These are phyloP conservation scores for Dispira simplex DNA, from an alignment of 192 early-diverging fungal genomes.

Conservation along the genomic window DNA sequence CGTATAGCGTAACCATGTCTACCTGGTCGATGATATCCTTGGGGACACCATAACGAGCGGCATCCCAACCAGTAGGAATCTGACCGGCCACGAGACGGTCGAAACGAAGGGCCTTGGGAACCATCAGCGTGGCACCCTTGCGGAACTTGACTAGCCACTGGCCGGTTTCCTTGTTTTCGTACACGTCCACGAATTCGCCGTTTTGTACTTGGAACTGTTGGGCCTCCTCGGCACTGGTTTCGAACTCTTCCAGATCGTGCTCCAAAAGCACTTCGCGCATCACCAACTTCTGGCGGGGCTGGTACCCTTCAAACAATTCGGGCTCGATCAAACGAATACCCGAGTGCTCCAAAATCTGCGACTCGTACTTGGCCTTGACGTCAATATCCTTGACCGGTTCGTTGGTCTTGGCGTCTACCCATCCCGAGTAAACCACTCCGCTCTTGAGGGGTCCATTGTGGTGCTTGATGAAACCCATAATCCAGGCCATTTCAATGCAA, in stretches of 20 bases:
- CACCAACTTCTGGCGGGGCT: constrained; percentile 71
- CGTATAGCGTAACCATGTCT: constrained; percentile 80
- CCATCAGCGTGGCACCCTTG: constrained; percentile 75
- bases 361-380: constrained; percentile 81
- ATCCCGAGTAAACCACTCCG: constrained; percentile 66
- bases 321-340: constrained; percentile 88
- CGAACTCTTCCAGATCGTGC: constrained; percentile 75
- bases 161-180: constrained; percentile 35
- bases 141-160: constrained; percentile 64
- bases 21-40: constrained; percentile 82
- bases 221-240: constrained; percentile 76
- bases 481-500: constrained; percentile 95
- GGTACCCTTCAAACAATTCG: constrained; percentile 66
- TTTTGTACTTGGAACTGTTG: constrained; percentile 67
- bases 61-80: constrained; percentile 90
- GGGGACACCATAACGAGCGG: constrained; percentile 83
- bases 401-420: constrained; percentile 75
- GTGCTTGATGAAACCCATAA: constrained; percentile 91
- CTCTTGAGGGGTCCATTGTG: constrained; percentile 71
- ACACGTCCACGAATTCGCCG: constrained; percentile 56
- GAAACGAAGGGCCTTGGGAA: constrained; percentile 88
- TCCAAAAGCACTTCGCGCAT: constrained; percentile 83
- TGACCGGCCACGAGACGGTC: constrained; percentile 73
- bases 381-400: constrained; percentile 76
- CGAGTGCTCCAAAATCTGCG: constrained; percentile 75